These are phyloP conservation scores for Phaeolepiota aurea DNA, from an alignment of 768 basidiomycete species.

Conservation along the genomic window DNA sequence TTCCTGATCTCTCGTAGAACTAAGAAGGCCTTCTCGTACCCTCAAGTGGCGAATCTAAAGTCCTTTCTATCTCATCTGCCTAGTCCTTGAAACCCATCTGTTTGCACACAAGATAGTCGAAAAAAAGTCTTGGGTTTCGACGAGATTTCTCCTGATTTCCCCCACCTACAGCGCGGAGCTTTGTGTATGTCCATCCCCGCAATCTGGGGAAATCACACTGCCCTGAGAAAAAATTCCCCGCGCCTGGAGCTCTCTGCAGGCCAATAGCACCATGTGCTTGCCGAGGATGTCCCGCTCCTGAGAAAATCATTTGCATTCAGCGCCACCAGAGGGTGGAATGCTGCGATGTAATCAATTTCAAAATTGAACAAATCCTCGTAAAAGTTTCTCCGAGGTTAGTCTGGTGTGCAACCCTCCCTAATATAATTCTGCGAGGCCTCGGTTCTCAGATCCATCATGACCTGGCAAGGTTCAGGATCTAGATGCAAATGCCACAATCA, in stretches of 20 bases:
- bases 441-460: no score
- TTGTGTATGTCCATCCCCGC: not conserved
- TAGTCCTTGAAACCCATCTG: no score
- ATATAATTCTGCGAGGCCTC: no score
- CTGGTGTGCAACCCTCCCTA: not conserved
- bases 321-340: not conserved
- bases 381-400: constrained; percentile 2
- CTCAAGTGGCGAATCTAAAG: no score
- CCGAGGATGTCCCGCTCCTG: constrained; percentile 12
- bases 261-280: constrained; percentile 9
- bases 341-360: not conserved
- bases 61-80: no score
- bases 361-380: not conserved
- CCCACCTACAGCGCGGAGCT: not conserved
- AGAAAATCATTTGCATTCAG: not conserved
- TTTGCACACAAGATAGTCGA: not conserved
- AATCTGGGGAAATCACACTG: constrained; percentile 6
- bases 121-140: constrained; percentile 13
- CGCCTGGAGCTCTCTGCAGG: constrained; percentile 1
- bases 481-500: no score
- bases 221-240: constrained; percentile 13
- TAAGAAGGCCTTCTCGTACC: no score
- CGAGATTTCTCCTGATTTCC: constrained; percentile 20
- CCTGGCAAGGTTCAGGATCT: no score
- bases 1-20: no score